phyloP scores from a whole-genome alignment of 1,284 basidiomycete genomes.

The Ustilago bromivora region DNA sequence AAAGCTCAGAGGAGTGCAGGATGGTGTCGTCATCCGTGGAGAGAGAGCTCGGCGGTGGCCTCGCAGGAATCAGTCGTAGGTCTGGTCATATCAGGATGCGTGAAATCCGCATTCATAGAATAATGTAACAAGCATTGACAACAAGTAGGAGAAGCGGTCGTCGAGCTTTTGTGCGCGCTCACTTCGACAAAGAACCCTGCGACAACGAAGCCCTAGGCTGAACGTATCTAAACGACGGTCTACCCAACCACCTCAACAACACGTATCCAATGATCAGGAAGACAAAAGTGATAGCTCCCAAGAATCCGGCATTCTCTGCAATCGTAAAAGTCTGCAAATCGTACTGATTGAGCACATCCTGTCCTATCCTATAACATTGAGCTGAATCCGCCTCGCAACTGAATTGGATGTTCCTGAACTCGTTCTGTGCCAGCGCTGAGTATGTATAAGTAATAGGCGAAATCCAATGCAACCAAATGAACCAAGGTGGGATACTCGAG shows the following conservation, averaged over 20 bases:
- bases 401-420: conserved; percentile 38
- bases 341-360: conserved; percentile 56
- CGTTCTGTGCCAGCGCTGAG: conserved; percentile 53
- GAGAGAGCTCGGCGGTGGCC: background rate
- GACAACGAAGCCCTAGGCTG: conserved; percentile 27
- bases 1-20: background rate
- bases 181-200: background rate
- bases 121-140: background rate
- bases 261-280: conserved; percentile 45
- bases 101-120: background rate
- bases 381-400: conserved; percentile 28
- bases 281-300: conserved; percentile 45
- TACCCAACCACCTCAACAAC: conserved; percentile 33
- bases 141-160: background rate
- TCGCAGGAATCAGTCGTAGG: background rate
- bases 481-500: conserved; percentile 51
- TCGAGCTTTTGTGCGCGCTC: background rate
- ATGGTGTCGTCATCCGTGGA: background rate
- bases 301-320: conserved; percentile 53
- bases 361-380: conserved; percentile 53
- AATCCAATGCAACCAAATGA: conserved; percentile 55
- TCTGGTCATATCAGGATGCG: background rate
- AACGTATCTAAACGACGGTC: conserved; percentile 38
- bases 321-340: conserved; percentile 51
- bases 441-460: conserved; percentile 60